Evolutionary conservation across 1,284 basidiomycete genomes (phyloP), one percentile per base, ranked within the genome.

Genomic region (Melampsora americana): DNA sequence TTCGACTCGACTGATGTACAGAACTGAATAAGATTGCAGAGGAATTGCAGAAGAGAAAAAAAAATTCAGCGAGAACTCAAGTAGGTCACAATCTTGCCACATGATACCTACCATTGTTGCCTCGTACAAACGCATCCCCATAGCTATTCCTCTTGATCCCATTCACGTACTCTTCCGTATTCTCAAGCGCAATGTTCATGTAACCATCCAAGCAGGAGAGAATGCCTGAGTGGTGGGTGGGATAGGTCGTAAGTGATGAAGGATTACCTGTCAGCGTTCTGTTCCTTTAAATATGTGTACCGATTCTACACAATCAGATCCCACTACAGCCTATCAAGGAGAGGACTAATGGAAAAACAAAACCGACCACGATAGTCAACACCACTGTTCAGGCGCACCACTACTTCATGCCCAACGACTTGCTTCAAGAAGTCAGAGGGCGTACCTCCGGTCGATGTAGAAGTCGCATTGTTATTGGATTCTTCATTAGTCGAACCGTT

Each of bases 151-250:
- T 95, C 71, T 91, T 87, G 44, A 85, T 83, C 12, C 94, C 95
- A 79, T 92, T 90, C 16, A 96, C 92, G 83, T 92, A 90, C 84
- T 99, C 95, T 83, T 95, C 92, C 1, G 95, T 97, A 83, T 97
- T 90, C 84, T 99, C 95, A 64, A 99, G 85, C 4, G 94, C 95
- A 75, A 99, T 97, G 85, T 99, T 99, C 96, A 99, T 85, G 81
- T 84, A 84, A 0, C 95, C 96, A 83, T 99, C 96, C 28, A 99
- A 87, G 83, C 96, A 98, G 7, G 93, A 95, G n/a, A 99, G 85
- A 0, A 94, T 87, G 50, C 95, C 95, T 97, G 79, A 0, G 48
- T 30, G 2, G 69, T n/a, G 35, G 77, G 48, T 79, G 46, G 30
- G 26, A 28, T 20, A 18, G 18, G 30, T 14, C 6, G 28, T 6